These are phyloP conservation scores for Diaporthe citri DNA, from an alignment of 2,329 filamentous ascomycete species.

Conservation along the genomic window DNA sequence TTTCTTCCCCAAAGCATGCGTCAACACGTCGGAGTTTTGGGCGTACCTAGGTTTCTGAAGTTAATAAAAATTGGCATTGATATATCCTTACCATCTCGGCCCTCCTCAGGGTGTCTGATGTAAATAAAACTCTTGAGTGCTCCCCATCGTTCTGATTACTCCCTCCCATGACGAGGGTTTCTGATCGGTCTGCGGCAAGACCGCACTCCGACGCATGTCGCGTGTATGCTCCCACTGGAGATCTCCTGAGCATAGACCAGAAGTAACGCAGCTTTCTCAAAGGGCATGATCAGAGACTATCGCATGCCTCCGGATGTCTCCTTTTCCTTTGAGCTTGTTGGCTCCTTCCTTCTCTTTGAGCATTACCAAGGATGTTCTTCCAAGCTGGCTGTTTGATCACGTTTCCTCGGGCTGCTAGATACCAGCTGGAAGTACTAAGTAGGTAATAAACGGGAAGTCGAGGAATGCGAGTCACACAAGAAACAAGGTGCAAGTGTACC, in stretches of 20 bases:
- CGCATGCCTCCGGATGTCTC: too few relatives aligned
- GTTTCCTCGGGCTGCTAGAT: neutral
- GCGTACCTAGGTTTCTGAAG: conserved; percentile 18
- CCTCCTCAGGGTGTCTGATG: neutral
- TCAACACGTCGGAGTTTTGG: conserved; percentile 25
- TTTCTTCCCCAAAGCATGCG: conserved; percentile 4
- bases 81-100: neutral
- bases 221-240: neutral
- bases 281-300: neutral
- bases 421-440: too few relatives aligned
- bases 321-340: neutral
- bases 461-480: neutral
- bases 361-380: too few relatives aligned
- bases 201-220: neutral
- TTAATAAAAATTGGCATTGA: conserved; percentile 16
- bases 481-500: too few relatives aligned
- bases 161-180: neutral
- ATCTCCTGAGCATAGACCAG: neutral
- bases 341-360: too few relatives aligned
- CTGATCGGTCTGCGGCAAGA: neutral
- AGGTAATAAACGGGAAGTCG: neutral
- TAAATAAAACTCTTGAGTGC: too few relatives aligned
- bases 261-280: neutral
- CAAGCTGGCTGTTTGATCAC: neutral
- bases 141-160: neutral